phyloP scores from a whole-genome alignment of 2,329 filamentous ascomycete genomes.

The Tolypocladium capitatum region DNA sequence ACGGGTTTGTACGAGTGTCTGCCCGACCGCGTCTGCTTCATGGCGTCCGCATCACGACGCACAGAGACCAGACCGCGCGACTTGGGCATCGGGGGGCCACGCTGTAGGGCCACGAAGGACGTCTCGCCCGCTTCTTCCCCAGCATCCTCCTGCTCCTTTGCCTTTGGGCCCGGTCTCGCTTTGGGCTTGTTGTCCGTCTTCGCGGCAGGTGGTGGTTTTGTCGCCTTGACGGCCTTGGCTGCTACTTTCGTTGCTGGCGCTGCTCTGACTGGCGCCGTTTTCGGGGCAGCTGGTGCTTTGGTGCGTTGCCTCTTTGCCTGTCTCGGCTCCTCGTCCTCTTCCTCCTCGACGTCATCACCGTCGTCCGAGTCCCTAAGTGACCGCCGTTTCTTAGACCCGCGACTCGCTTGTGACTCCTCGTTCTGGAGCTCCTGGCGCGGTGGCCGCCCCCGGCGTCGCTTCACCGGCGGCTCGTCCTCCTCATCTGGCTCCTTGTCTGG shows the following conservation, averaged over 20 bases:
- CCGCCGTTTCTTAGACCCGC: constrained; percentile 4
- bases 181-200: constrained; percentile 5
- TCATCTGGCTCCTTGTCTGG: constrained; percentile 10
- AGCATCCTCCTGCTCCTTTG: constrained; percentile 20
- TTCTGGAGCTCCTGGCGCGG: constrained; percentile 3
- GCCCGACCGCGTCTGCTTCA: constrained; percentile 58
- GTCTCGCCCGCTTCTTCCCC: constrained; percentile 30
- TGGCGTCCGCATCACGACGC: constrained; percentile 34
- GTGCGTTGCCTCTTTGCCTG: constrained; percentile 15
- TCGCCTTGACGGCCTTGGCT: constrained; percentile 2
- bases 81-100: constrained; percentile 42
- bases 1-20: constrained; percentile 67
- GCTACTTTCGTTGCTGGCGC: constrained; percentile 7
- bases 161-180: constrained; percentile 16
- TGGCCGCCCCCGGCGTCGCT: constrained; percentile 7
- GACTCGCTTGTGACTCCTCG: neutral
- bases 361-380: constrained; percentile 2
- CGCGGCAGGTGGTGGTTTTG: neutral
- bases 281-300: constrained; percentile 11
- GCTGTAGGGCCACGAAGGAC: constrained; percentile 34
- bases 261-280: constrained; percentile 11
- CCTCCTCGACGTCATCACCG: constrained; percentile 1
- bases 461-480: constrained; percentile 1
- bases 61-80: constrained; percentile 40
- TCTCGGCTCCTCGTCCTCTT: constrained; percentile 12